Evolutionary conservation across 305 asterid genomes (phyloP), one percentile per base, ranked within the genome.

Genomic region (Lippia alba): DNA sequence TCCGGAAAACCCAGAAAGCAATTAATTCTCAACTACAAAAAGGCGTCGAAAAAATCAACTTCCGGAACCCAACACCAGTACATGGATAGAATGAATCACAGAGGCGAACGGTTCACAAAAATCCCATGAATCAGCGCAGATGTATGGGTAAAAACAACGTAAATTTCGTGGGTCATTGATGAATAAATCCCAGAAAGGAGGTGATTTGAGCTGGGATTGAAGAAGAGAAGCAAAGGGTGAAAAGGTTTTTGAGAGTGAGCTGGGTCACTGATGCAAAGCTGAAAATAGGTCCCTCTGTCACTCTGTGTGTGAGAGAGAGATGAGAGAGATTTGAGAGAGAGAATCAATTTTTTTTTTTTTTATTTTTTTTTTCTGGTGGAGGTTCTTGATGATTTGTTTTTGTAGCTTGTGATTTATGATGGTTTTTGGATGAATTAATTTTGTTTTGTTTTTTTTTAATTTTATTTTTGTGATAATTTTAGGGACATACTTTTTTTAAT

Each of bases 261-360:
- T 78, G 86, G 84, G 80, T 76, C 74, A 82, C 84, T 82, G 84
- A 87, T 87, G 75, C 76, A 78, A 82, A 80, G 81, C 82, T 77
- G 78, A 74, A 82, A 77, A 64, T 73, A 71, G 76, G 76, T 78
- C 84, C 81, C 41, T 54, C 17, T 39, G 45, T 17, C 54, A 61
- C 44, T 74, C 19, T 49, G 71, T 30, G 59, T 61, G 62, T 64
- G 57, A 55, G 76, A 72, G 65, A 78, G 56, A 64, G 70, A n/a
- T n/a, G n/a, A n/a, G n/a, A n/a, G n/a, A n/a, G n/a, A n/a, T n/a
- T n/a, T n/a, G n/a, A 14, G 54, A 57, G 53, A 50, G 83, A n/a
- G 78, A 80, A 41, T 41, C 48, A 41, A 41, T 41, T 76, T 82
- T 70, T 77, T 79, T n/a, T n/a, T n/a, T n/a, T n/a, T n/a, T n/a